These are phyloP conservation scores for Pistacia integerrima DNA, from an alignment of 345 rosid genomes.

Conservation along the genomic window DNA sequence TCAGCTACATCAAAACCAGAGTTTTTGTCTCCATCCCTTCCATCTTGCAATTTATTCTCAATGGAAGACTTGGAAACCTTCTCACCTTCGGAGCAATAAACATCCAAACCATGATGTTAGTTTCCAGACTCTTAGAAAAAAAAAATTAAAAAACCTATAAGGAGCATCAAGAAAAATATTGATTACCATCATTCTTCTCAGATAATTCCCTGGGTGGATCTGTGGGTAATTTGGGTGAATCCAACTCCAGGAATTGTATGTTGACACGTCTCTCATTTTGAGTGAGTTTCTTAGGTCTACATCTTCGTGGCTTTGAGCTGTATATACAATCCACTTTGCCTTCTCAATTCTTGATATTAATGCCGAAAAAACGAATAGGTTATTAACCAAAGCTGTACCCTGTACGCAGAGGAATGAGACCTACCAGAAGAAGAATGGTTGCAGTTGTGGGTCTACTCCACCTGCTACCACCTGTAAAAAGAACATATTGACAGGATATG, in stretches of 20 bases:
- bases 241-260: conserved; percentile 62
- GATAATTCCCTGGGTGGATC: conserved; percentile 36
- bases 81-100: conserved; percentile 38
- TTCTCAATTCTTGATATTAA: conserved; percentile 20
- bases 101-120: conserved; percentile 12
- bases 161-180: conserved; percentile 13
- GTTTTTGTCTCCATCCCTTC: conserved; percentile 46
- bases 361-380: conserved; percentile 8
- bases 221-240: conserved; percentile 45
- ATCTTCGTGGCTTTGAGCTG: conserved; percentile 68
- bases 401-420: conserved; percentile 24
- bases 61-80: conserved; percentile 38
- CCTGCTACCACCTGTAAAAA: conserved; percentile 56
- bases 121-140: not conserved
- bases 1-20: conserved; percentile 49
- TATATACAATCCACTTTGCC: conserved; percentile 30
- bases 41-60: conserved; percentile 49
- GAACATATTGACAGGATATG: conserved; percentile 18
- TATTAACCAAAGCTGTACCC: conserved; percentile 21
- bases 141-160: not conserved
- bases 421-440: conserved; percentile 73
- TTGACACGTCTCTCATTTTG: conserved; percentile 43
- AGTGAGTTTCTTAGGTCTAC: conserved; percentile 37
- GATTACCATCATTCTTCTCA: conserved; percentile 55
- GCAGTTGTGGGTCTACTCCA: conserved; percentile 53